These are phyloP conservation scores for Heliocybe sulcata DNA, from an alignment of 1,284 basidiomycete species.

Conservation along the genomic window DNA sequence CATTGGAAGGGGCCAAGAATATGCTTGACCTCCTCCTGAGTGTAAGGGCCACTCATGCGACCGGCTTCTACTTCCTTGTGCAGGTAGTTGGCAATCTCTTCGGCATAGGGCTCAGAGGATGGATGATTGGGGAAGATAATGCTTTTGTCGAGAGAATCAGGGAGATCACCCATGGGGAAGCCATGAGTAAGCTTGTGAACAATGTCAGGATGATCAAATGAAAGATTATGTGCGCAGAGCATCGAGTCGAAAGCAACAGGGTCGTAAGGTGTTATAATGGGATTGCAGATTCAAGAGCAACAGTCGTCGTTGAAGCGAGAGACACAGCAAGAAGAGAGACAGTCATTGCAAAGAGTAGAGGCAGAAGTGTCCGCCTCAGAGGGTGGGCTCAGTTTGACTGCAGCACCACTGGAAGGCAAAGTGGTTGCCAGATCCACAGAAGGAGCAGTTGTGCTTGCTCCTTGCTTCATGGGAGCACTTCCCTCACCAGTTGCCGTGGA, in stretches of 20 bases:
- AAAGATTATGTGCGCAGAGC: slow-evolving; percentile 10
- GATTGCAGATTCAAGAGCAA: neutral
- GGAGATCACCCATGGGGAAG: slow-evolving; percentile 27
- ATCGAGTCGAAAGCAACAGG: slow-evolving; percentile 10
- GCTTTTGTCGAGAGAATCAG: slow-evolving; percentile 11
- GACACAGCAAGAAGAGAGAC: neutral
- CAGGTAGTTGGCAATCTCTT: slow-evolving; percentile 21
- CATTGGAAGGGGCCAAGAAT: slow-evolving; percentile 19
- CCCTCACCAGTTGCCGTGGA: slow-evolving; percentile 1
- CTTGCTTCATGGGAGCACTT: neutral
- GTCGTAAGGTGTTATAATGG: slow-evolving; percentile 12
- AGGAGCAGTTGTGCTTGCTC: neutral
- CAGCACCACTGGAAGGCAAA: neutral
- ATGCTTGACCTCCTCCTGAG: slow-evolving; percentile 12
- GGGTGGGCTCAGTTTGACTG: neutral
- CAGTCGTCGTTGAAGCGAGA: neutral
- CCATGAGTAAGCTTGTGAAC: slow-evolving; percentile 17
- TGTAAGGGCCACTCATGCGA: slow-evolving; percentile 27
- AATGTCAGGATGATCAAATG: slow-evolving; percentile 20
- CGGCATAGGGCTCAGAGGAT: slow-evolving; percentile 9
- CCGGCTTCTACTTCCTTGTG: slow-evolving; percentile 15
- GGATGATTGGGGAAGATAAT: slow-evolving; percentile 21
- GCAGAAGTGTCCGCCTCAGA: no score
- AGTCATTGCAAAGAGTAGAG: no score
- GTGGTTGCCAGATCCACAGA: neutral